phyloP scores from a whole-genome alignment of 176 grass and related monocot species.

The Pharus latifolius region DNA sequence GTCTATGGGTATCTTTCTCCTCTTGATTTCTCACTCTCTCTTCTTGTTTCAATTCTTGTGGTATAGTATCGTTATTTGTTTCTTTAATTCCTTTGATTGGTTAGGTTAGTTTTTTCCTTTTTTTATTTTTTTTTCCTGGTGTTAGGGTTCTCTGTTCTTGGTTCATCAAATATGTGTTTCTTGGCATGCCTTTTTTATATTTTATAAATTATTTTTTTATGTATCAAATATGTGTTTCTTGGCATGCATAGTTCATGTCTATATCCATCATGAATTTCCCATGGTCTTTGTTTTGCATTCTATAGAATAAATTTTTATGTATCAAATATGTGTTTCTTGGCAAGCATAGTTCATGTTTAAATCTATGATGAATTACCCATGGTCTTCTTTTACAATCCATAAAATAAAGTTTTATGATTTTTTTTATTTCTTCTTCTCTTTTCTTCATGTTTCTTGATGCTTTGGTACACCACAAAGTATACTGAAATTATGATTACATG shows the following conservation, averaged over 20 bases:
- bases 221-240: no score
- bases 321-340: no score
- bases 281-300: background rate
- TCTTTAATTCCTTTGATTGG: background rate
- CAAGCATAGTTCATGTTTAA: no score
- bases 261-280: no score
- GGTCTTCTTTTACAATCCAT: no score
- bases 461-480: background rate
- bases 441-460: background rate
- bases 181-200: no score
- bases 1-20: constrained; percentile 28
- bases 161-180: background rate
- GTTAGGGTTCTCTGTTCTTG: background rate
- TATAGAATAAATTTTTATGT: no score
- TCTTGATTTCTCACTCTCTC: background rate
- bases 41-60: background rate
- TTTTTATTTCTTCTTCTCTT: no score
- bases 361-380: no score
- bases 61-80: background rate
- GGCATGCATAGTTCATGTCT: no score
- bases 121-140: background rate
- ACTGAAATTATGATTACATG: constrained; percentile 26
- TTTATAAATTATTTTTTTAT: no score
- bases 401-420: no score
- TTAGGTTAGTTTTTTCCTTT: background rate